These are phyloP conservation scores for Cydonia oblonga DNA, from an alignment of 331 rosid genomes.

Conservation along the genomic window DNA sequence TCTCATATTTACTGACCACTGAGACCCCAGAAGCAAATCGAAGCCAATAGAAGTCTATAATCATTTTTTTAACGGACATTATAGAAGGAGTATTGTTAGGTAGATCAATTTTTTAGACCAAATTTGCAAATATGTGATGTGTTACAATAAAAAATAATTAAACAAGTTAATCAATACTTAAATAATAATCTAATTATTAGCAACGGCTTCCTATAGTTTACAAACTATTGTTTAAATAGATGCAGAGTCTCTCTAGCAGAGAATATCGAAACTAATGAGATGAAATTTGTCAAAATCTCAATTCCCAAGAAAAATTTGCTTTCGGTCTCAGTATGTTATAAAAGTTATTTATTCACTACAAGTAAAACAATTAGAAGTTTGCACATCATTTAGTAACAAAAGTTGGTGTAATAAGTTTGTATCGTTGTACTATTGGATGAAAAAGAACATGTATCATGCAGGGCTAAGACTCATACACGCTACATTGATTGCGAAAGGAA, in stretches of 20 bases:
- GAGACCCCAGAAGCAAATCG: neutral
- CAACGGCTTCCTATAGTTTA: too few species aligned
- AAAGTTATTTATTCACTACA: too few species aligned
- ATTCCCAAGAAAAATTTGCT: neutral
- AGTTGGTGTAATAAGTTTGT: neutral
- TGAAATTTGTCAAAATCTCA: slow-evolving; percentile 6
- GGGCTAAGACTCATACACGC: too few species aligned
- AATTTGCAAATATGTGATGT: too few species aligned
- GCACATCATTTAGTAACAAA: neutral
- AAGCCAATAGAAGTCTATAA: neutral
- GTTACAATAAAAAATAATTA: too few species aligned
- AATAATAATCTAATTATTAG: too few species aligned
- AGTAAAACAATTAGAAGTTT: neutral
- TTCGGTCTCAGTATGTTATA: neutral
- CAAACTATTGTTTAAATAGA: too few species aligned
- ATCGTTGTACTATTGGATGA: neutral
- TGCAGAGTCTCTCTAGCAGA: neutral
- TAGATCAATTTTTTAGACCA: too few species aligned
- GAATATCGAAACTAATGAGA: neutral
- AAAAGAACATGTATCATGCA: neutral
- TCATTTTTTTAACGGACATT: neutral
- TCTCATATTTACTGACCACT: neutral
- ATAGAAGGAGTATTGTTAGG: neutral
- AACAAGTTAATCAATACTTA: too few species aligned
- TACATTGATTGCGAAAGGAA: neutral